Evolutionary conservation across 306 rosid species (phyloP).

Genomic region (Cucumis hystrix): DNA sequence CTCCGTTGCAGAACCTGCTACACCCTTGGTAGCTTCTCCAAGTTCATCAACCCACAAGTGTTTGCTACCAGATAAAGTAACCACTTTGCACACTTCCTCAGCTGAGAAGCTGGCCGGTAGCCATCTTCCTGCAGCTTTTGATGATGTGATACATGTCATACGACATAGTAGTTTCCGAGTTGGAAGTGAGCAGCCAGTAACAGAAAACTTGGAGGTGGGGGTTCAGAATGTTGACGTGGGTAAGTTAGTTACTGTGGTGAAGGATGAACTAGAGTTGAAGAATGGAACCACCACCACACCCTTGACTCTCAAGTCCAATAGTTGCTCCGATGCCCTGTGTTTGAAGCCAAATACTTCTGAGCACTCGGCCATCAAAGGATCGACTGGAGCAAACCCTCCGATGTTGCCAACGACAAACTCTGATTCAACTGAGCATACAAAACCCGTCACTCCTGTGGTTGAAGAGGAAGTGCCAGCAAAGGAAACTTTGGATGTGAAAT

Average conservation of each 20-base stretch:
- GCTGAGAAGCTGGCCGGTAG: conserved; percentile 40
- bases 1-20: conserved; percentile 29
- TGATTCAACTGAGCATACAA: conserved; percentile 35
- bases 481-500: conserved; percentile 69
- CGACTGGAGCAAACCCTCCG: conserved; percentile 21
- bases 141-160: conserved; percentile 86
- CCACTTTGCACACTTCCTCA: conserved; percentile 21
- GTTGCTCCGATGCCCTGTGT: conserved; percentile 38
- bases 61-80: conserved; percentile 30
- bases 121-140: conserved; percentile 82
- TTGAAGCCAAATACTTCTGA: conserved; percentile 33
- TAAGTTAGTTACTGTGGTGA: conserved; percentile 49
- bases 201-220: conserved; percentile 79
- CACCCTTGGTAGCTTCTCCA: conserved; percentile 23
- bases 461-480: conserved; percentile 58
- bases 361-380: conserved; percentile 34
- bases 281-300: conserved; percentile 20
- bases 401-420: conserved; percentile 26
- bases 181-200: conserved; percentile 68
- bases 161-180: conserved; percentile 96
- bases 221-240: conserved; percentile 80
- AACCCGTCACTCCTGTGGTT: conserved; percentile 18
- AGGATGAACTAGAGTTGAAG: conserved; percentile 66
- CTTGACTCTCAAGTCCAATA: conserved; percentile 30
- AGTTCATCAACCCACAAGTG: conserved; percentile 30